Evolutionary conservation across 768 basidiomycete species (phyloP), one percentile per base, ranked within the genome.

Genomic region (Cystofilobasidium bisporidii): DNA sequence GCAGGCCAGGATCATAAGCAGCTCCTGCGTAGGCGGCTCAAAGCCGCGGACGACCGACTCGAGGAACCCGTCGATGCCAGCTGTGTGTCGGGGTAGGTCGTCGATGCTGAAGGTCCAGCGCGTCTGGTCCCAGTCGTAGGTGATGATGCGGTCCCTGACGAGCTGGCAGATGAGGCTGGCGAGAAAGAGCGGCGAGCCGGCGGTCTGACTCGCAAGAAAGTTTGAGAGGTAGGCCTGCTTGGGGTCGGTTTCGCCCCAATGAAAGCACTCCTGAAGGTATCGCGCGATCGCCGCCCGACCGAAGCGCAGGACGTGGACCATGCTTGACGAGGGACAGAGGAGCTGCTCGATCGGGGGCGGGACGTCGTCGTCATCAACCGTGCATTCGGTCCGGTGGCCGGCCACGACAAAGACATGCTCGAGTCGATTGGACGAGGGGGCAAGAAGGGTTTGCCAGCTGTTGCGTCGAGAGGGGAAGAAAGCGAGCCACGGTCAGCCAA

Each of bases 381-480:
- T 32, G 18, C 8, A 18, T 18, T 56, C 53, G 24, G 40, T 61
- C 32, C 67, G 67, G 40, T 32, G 63, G 12, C 61, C 41, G 1
- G 67, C 56, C 32, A 68, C 36, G 18, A 68, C n/a, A 45, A 68
- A 55, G 22, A 68, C 67, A n/a, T 62, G 26, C 55, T 68, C 40
- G 24, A 68, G 61, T 9, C 50, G 61, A 18, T 45, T 57, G 12
- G 36, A 15, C 14, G 65, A 22, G 1, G 57, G 32, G 8, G 38
- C 53, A 24, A 66, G 58, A 30, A 68, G 61, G 14, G 55, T 38
- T 12, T 50, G 55, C 67, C 67, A 68, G 32, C 64, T 65, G 64
- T 12, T 43, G n/a, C n/a, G n/a, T n/a, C n/a, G 41, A 43, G 41
- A 24, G 10, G 11, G 40, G 14, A 8, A 10, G 0, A 33, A 41